These are phyloP conservation scores for Linanthus parryae DNA, from an alignment of 148 eudicot genomes.

Conservation along the genomic window DNA sequence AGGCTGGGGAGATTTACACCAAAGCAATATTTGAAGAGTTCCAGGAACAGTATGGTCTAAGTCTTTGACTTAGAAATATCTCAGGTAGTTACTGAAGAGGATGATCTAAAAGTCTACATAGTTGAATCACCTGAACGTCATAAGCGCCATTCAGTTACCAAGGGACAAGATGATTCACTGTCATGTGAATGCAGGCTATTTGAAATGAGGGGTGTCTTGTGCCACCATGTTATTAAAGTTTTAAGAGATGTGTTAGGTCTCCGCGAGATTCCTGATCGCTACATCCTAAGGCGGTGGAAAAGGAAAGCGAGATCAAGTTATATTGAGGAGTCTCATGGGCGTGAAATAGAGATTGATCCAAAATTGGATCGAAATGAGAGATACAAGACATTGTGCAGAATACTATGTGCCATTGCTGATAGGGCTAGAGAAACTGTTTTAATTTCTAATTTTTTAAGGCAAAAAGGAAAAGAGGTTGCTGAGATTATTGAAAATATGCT, in stretches of 20 bases:
- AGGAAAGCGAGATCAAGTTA: too few relatives aligned
- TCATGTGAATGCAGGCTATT: constrained; percentile 23
- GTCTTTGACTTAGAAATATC: constrained; percentile 16
- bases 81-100: constrained; percentile 11
- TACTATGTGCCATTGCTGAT: too few relatives aligned
- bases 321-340: too few relatives aligned
- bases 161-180: constrained; percentile 11
- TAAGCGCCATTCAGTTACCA: constrained; percentile 14
- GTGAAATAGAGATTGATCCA: too few relatives aligned
- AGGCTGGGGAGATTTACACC: constrained; percentile 17
- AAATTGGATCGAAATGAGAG: too few relatives aligned
- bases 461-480: too few relatives aligned
- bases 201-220: constrained; percentile 20
- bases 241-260: constrained; percentile 28
- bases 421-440: too few relatives aligned
- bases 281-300: constrained; percentile 29
- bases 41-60: constrained; percentile 23
- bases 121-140: constrained; percentile 10
- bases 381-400: too few relatives aligned
- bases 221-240: constrained; percentile 31
- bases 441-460: too few relatives aligned
- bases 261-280: constrained; percentile 16
- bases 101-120: constrained; percentile 9
- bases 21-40: constrained; percentile 22
- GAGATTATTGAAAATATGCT: too few relatives aligned